Evolutionary conservation across 345 rosid species (phyloP).

Genomic region (Microcos paniculata): DNA sequence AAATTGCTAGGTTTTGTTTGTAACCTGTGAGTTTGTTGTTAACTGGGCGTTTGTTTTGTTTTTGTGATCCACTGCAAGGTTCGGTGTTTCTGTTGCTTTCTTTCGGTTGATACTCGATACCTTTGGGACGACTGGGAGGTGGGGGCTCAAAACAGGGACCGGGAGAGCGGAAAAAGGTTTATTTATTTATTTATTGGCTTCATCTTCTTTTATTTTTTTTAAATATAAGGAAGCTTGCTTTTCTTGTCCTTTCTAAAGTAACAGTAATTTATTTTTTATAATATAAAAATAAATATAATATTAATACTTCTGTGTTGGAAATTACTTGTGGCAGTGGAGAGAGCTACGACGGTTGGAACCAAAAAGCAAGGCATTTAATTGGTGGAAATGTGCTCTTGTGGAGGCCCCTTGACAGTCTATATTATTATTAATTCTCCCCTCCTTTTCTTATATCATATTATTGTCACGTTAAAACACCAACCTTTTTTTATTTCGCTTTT

Average conservation of each 20-base stretch:
- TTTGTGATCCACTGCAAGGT: not conserved
- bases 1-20: not conserved
- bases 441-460: not conserved
- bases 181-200: too few relatives aligned
- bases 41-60: not conserved
- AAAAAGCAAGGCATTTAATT: not conserved
- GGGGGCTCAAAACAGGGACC: not conserved
- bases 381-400: not conserved
- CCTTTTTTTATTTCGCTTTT: not conserved
- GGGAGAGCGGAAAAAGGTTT: not conserved
- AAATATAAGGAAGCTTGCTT: not conserved
- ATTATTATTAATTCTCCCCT: not conserved
- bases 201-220: too few relatives aligned
- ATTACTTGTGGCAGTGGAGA: not conserved
- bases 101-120: not conserved
- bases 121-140: not conserved
- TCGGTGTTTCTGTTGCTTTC: not conserved
- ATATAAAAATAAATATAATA: too few relatives aligned
- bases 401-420: not conserved
- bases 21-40: not conserved
- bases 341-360: not conserved
- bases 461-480: not conserved
- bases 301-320: not conserved
- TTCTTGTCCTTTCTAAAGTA: too few relatives aligned
- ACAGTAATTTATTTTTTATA: too few relatives aligned